Conservation (phyloP, 345 rosid species). For the Lepidium sativum region DNA sequence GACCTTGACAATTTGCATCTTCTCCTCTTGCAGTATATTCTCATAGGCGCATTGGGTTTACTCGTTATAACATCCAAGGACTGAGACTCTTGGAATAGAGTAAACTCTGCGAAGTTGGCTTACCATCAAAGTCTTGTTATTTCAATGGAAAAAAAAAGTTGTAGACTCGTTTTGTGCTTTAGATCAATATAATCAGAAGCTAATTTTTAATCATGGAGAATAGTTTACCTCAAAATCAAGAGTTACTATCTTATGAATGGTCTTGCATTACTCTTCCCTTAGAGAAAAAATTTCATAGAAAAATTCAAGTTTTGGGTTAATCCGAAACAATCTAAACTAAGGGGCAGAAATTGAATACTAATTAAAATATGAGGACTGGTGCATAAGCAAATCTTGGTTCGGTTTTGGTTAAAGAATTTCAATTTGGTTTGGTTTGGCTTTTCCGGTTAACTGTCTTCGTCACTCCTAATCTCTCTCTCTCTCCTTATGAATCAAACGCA, state of each 20-base stretch:
- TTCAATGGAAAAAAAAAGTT: not conserved
- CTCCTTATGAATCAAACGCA: not conserved
- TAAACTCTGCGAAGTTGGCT: slow-evolving; percentile 2
- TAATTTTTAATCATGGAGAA: slow-evolving; percentile 10
- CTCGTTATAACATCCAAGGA: slow-evolving; percentile 88
- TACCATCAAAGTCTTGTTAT: slow-evolving; percentile 7
- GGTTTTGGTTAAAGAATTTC: not conserved
- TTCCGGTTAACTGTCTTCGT: not conserved
- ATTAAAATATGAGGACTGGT: not conserved
- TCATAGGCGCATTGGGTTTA: slow-evolving; percentile 77
- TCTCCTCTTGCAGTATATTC: slow-evolving; percentile 55
- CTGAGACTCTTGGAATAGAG: slow-evolving; percentile 25
- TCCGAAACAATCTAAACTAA: not conserved
- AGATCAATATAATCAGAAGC: slow-evolving; percentile 15
- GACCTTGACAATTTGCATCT: not conserved
- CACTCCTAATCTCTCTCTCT: not conserved
- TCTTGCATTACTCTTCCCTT: not conserved
- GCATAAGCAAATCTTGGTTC: not conserved
- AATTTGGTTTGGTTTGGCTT: not conserved
- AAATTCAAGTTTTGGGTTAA: not conserved
- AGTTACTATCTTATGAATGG: not conserved
- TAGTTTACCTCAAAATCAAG: not conserved
- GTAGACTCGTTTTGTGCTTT: slow-evolving; percentile 20
- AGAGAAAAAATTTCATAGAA: not conserved
- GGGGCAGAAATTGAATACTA: not conserved